These are phyloP conservation scores for Kwoniella dendrophila DNA, from an alignment of 768 basidiomycete genomes.

Conservation along the genomic window DNA sequence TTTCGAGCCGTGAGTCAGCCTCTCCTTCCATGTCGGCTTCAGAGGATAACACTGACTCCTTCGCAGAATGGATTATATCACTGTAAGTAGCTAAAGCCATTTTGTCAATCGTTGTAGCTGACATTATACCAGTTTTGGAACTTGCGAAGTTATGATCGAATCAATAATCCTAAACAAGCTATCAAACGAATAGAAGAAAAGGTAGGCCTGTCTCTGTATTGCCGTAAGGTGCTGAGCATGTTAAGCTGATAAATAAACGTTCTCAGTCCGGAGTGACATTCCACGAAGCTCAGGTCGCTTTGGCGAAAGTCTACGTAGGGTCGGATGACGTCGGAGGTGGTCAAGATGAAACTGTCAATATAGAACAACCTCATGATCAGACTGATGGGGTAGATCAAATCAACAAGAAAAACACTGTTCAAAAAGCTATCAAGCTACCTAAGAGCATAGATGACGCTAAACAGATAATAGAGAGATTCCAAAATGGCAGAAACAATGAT, in stretches of 20 bases:
- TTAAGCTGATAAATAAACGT: not conserved
- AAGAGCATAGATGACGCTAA: constrained; percentile 68
- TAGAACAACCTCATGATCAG: constrained; percentile 60
- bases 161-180: constrained; percentile 64
- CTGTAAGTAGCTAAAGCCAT: constrained; percentile 17
- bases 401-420: constrained; percentile 62
- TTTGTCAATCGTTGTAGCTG: constrained; percentile 3
- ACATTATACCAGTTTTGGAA: constrained; percentile 69
- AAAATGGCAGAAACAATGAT: constrained; percentile 63
- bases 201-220: constrained; percentile 42
- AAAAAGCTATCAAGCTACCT: constrained; percentile 71
- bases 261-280: constrained; percentile 71
- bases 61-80: constrained; percentile 42
- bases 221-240: no score
- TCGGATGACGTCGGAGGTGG: constrained; percentile 55
- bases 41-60: constrained; percentile 7
- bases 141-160: constrained; percentile 84
- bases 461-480: constrained; percentile 70
- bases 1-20: constrained; percentile 60
- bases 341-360: constrained; percentile 64
- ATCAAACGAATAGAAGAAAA: constrained; percentile 71
- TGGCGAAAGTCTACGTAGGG: constrained; percentile 57
- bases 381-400: constrained; percentile 61
- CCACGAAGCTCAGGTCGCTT: constrained; percentile 82
- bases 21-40: not conserved